Evolutionary conservation across 108 stramenopile species (phyloP), one percentile per base, ranked within the genome.

Genomic region (Cylindrotheca fusiformis): DNA sequence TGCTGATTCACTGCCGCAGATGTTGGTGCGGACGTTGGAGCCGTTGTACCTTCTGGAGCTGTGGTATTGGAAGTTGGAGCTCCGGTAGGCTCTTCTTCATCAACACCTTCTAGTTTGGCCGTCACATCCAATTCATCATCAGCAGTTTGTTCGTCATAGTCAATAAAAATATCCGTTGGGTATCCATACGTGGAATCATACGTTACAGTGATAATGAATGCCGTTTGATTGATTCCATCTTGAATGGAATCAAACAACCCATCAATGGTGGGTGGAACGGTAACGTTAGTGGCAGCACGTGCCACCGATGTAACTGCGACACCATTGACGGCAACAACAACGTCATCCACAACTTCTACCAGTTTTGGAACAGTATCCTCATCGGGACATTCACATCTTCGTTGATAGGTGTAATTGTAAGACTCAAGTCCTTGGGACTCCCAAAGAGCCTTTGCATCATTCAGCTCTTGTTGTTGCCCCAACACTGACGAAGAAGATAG

Each of bases 111-210:
- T 14, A 41, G 36, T 41, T 10, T 14, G 36, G 36, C 50, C 14
- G 50, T 17, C n/a, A 51, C 50, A 51, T 6, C 6, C 5, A 17
- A 22, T 22, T 51, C 50, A 20, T 57, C 56, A 33, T 57, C 56
- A 1, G 30, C 56, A 31, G n/a, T 57, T 2, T 21, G 17, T 8
- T 31, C 29, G 14, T 57, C 28, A 3, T 57, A 30, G 33, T 57
- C 56, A 32, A 57, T 57, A 2, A 20, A 57, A 1, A 57, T 2
- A 32, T 1, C 1, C 2, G 56, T 33, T 17, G 56, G 56, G 22
- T 57, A 57, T 32, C 56, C 56, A 32, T 32, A 57, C 2, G 1
- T 31, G 2, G 5, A 1, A 32, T 57, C 56, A 22, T 33, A 57
- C 1, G 1, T 8, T 3, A 57, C 56, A 2, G 1, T 22, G 18